Evolutionary conservation across 2,329 filamentous ascomycete genomes (phyloP), one percentile per base, ranked within the genome.

Genomic region (Alternaria postmessia): DNA sequence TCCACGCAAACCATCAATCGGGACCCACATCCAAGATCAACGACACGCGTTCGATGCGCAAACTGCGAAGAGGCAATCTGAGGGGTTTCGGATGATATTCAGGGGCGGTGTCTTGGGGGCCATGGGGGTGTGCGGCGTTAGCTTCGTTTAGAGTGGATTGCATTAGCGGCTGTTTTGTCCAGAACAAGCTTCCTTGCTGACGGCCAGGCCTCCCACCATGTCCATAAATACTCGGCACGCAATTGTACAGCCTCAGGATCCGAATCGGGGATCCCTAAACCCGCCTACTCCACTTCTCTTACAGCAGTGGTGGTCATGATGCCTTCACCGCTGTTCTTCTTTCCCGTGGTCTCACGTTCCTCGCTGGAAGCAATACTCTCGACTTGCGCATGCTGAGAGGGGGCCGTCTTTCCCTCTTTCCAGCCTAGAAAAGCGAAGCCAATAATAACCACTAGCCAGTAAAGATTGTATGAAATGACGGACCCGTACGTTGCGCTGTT

Each of bases 401-500:
- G 22, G 24, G 6, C 51, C 18, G 20, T 51, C 8, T 81, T 82
- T 59, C 78, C 80, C 80, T 95, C 92, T 64, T 85, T 85, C 80
- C 87, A 92, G 42, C 89, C 84, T 83, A 94, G 84, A 34, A 81
- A 66, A 14, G 87, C 62, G 74, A 94, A 91, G 5, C 84, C 85
- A 16, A 83, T 62, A 57, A 93, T 92, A 66, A 92, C 84, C 8
- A 82, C 83, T 51, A 95, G 79, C 93, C 93, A 97, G 81, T 96
- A 96, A 16, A 94, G 59, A 75, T 95, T 96, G 81, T 96, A 96
- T 1, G 91, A 89, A 64, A 96, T 88, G 65, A 96, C 90, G 1
- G 91, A 94, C 52, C 93, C 92, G 70, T 94, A 93, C 2, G 93
- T 96, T 5, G 91, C 93, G 12, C 91, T 92, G 81, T 96, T 96